Conservation (phyloP, 495 filamentous ascomycete species). For the Barbatosphaeria neglecta region DNA sequence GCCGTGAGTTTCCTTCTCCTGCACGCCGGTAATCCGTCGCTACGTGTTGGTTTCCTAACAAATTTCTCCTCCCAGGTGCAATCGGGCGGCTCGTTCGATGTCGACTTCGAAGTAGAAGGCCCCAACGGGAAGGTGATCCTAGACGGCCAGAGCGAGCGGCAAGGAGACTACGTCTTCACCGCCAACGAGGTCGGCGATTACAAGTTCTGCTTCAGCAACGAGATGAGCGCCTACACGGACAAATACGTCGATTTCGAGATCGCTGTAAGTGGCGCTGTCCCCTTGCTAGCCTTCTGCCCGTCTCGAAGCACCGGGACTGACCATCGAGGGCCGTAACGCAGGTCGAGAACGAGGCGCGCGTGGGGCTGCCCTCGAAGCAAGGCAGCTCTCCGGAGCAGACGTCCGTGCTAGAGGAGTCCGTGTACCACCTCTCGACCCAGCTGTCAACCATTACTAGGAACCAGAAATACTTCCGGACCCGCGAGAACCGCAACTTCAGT, state of each 20-base stretch:
- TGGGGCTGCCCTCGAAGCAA: constrained; percentile 78
- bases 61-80: constrained; percentile 54
- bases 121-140: constrained; percentile 74
- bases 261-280: constrained; percentile 47
- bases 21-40: not conserved
- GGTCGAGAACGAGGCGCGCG: constrained; percentile 89
- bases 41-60: constrained; percentile 2
- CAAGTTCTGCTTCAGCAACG: constrained; percentile 95
- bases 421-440: constrained; percentile 88
- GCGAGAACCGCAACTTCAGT: constrained; percentile 97
- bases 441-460: constrained; percentile 94
- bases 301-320: constrained; percentile 3
- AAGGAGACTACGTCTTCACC: constrained; percentile 97
- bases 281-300: not conserved
- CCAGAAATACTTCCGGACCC: constrained; percentile 98
- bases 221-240: constrained; percentile 95
- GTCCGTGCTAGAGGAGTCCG: constrained; percentile 80
- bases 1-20: constrained; percentile 50
- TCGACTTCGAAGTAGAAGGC: constrained; percentile 82
- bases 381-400: constrained; percentile 88
- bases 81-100: constrained; percentile 90
- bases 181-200: constrained; percentile 90
- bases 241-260: constrained; percentile 99
- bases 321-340: constrained; percentile 20
- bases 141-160: constrained; percentile 82